Percentiles rank a stretch among this genome's conserved stretches.
phyloP scores from a whole-genome alignment of 2,329 filamentous ascomycete genomes.

The Fusarium zealandicum region DNA sequence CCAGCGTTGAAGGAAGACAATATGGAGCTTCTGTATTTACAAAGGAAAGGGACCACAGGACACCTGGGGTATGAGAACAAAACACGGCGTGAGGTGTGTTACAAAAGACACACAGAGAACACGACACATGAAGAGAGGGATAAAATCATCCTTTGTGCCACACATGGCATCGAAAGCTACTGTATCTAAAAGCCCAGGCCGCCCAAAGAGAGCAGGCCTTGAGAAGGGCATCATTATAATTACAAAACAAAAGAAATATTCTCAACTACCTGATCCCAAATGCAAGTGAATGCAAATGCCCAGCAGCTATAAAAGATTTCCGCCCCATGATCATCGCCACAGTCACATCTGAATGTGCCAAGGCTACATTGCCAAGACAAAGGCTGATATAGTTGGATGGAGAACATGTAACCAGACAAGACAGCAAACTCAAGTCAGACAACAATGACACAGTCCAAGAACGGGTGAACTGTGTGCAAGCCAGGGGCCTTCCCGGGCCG shows the following conservation, averaged over 20 bases:
- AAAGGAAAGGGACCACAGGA: constrained; percentile 41
- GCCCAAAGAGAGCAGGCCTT: constrained; percentile 26
- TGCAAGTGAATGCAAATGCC: constrained; percentile 12
- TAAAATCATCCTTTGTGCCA: constrained; percentile 24
- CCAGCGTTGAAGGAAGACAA: constrained; percentile 41
- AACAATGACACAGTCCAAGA: constrained; percentile 2
- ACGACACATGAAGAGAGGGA: constrained; percentile 13
- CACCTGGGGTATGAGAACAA: constrained; percentile 29
- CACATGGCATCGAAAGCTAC: constrained; percentile 27
- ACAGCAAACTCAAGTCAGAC: not conserved
- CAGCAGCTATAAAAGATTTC: not conserved
- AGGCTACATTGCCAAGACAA: not conserved
- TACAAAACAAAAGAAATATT: constrained; percentile 9
- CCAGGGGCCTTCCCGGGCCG: not conserved
- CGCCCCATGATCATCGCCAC: constrained; percentile 19
- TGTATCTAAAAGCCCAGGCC: constrained; percentile 23
- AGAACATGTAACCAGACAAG: not conserved
- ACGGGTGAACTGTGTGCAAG: not conserved
- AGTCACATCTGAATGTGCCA: constrained; percentile 10
- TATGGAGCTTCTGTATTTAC: constrained; percentile 33
- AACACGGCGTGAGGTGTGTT: constrained; percentile 25
- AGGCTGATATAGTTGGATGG: not conserved
- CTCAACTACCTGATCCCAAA: not conserved
- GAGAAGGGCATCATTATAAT: constrained; percentile 15
- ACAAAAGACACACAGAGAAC: constrained; percentile 23